Percentiles rank a stretch among this genome's conserved stretches.
Conservation (phyloP, 352 stramenopile species). For the Globisporangium okanoganense region DNA sequence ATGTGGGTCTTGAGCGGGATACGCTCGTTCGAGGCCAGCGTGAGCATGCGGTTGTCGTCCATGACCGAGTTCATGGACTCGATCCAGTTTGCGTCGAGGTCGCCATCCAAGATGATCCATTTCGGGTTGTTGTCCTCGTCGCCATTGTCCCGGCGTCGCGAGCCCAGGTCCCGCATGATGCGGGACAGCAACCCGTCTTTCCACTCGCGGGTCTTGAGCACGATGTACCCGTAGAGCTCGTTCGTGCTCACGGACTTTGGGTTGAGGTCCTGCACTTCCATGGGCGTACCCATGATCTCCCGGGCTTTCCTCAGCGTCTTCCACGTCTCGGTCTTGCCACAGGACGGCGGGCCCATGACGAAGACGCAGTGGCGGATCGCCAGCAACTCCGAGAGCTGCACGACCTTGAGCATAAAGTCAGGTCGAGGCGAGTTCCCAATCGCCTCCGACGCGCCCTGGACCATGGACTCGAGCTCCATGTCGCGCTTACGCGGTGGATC, state of each 20-base stretch:
- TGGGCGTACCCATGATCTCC: conserved; percentile 83
- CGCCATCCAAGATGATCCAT: conserved; percentile 97
- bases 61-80: conserved; percentile 98
- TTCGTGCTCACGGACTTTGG: conserved; percentile 96
- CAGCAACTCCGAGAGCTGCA: conserved; percentile 93
- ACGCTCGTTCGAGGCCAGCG: conserved; percentile 94
- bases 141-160: conserved; percentile 84
- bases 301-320: conserved; percentile 90
- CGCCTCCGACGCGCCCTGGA: conserved; percentile 73
- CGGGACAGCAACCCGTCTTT: conserved; percentile 94
- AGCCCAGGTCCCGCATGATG: conserved; percentile 95
- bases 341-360: conserved; percentile 92
- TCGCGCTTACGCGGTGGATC: conserved; percentile 91
- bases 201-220: conserved; percentile 94
- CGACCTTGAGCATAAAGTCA: conserved; percentile 92
- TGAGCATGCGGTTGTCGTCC: conserved; percentile 97
- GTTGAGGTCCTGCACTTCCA: conserved; percentile 93
- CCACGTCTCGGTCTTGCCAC: conserved; percentile 95
- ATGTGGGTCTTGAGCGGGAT: conserved; percentile 96
- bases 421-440: conserved; percentile 78
- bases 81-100: conserved; percentile 98
- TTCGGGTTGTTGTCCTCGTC: conserved; percentile 92
- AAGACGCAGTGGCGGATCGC: conserved; percentile 96
- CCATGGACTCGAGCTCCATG: conserved; percentile 90
- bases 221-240: conserved; percentile 96